Conservation (phyloP, 2,329 filamentous ascomycete species). For the Zymoseptoria tritici region DNA sequence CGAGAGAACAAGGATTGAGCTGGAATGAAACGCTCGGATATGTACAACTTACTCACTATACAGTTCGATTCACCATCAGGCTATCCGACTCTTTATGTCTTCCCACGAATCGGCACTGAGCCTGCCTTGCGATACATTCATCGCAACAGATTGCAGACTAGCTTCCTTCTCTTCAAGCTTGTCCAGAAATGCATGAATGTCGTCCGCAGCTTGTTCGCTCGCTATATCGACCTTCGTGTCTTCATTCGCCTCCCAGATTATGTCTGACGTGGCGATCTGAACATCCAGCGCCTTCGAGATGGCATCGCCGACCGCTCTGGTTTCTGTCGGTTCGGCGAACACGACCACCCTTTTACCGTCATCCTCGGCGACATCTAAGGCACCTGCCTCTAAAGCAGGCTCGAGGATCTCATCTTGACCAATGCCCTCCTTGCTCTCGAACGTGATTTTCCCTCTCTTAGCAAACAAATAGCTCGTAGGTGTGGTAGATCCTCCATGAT, state of each 20-base stretch:
- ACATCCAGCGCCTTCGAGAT: conserved; percentile 58
- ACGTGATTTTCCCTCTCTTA: conserved; percentile 65
- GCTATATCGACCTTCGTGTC: conserved; percentile 65
- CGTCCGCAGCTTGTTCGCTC: conserved; percentile 47
- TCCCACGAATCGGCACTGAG: conserved; percentile 21
- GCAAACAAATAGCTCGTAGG: conserved; percentile 80
- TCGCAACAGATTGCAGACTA: conserved; percentile 71
- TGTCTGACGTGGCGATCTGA: conserved; percentile 65
- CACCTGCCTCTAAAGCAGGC: conserved; percentile 75
- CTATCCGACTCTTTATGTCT: conserved; percentile 19
- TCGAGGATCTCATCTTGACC: conserved; percentile 68
- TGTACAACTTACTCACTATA: background rate
- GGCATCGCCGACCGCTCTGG: conserved; percentile 55
- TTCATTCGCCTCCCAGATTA: conserved; percentile 76
- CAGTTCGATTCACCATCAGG: background rate
- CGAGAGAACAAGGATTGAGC: conserved; percentile 10
- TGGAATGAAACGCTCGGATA: conserved; percentile 1
- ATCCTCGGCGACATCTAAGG: conserved; percentile 63
- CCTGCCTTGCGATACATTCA: conserved; percentile 50
- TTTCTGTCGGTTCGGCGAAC: conserved; percentile 60
- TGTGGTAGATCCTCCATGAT: conserved; percentile 59
- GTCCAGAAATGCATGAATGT: conserved; percentile 54
- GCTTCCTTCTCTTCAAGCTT: conserved; percentile 55
- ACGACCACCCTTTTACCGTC: conserved; percentile 64
- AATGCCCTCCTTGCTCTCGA: conserved; percentile 52